Percentiles rank a stretch among this genome's conserved stretches.
Conservation (phyloP, 2,329 filamentous ascomycete genomes). For the Cordyceps cicadae region DNA sequence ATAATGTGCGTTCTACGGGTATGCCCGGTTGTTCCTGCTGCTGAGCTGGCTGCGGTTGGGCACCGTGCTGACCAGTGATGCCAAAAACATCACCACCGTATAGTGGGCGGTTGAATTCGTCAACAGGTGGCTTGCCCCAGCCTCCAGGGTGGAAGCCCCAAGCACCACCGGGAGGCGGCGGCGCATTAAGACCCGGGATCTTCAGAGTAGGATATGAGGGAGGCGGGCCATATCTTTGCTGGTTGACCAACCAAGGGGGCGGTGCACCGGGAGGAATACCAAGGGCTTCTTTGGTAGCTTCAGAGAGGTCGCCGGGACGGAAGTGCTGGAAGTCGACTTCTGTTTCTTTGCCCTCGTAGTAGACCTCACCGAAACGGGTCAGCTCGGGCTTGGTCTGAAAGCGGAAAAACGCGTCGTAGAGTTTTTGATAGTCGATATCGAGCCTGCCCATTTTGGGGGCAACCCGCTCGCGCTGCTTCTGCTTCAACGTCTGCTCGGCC, state of each 20-base stretch:
- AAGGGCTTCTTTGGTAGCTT: conserved; percentile 83
- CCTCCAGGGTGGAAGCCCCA: conserved; percentile 96
- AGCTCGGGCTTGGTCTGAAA: conserved; percentile 94
- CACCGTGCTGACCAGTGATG: conserved; percentile 43
- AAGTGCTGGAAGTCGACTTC: conserved; percentile 91
- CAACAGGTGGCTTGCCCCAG: conserved; percentile 91
- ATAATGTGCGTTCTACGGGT: conserved; percentile 76
- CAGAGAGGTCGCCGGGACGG: conserved; percentile 80
- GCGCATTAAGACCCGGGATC: conserved; percentile 88
- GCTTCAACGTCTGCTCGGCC: conserved; percentile 81
- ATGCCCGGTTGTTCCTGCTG: conserved; percentile 49
- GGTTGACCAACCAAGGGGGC: conserved; percentile 94
- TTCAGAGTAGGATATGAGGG: conserved; percentile 94
- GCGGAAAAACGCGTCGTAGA: conserved; percentile 97
- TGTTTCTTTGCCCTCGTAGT: conserved; percentile 97
- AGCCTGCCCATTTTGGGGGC: conserved; percentile 94
- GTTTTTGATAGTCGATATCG: conserved; percentile 96
- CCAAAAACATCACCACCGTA: conserved; percentile 96
- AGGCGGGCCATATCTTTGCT: conserved; percentile 86
- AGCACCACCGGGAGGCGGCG: conserved; percentile 75
- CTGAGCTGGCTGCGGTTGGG: conserved; percentile 15
- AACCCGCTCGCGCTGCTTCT: conserved; percentile 90
- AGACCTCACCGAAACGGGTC: conserved; percentile 95
- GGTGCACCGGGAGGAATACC: conserved; percentile 90
- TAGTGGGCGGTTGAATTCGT: conserved; percentile 83